phyloP scores from a whole-genome alignment of 148 eudicot species.

The Chenopodium formosanum region DNA sequence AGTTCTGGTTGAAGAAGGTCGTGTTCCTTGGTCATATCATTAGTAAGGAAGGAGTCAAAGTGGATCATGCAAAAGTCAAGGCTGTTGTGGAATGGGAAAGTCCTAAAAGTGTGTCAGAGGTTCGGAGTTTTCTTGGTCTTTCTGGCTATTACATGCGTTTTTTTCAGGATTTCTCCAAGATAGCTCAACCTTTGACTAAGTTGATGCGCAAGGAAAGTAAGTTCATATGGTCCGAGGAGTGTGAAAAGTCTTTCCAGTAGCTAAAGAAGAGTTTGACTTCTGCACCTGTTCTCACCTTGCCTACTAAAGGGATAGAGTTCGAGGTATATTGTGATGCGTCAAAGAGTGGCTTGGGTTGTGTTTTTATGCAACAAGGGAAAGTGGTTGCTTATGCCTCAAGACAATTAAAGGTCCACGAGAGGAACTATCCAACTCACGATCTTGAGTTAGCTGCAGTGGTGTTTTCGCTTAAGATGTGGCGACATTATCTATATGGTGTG shows the following conservation, averaged over 20 bases:
- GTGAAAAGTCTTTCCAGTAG: background rate
- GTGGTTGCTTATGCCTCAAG: too few species aligned
- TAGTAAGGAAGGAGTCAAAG: background rate
- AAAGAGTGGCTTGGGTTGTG: too few species aligned
- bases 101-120: conserved; percentile 4
- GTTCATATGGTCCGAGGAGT: conserved; percentile 5
- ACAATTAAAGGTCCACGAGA: background rate
- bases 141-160: background rate
- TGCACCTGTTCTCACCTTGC: too few species aligned
- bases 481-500: too few species aligned
- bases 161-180: background rate
- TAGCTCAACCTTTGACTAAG: conserved; percentile 2
- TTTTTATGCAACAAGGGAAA: too few species aligned
- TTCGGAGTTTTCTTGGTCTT: conserved; percentile 6
- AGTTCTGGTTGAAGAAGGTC: background rate
- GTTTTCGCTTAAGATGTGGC: too few species aligned
- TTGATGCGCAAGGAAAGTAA: background rate
- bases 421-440: too few species aligned
- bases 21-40: conserved; percentile 7
- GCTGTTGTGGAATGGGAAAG: background rate
- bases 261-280: too few species aligned
- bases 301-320: too few species aligned
- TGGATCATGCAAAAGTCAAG: conserved; percentile 4
- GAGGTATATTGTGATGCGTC: too few species aligned
- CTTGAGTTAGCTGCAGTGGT: too few species aligned